phyloP scores from a whole-genome alignment of 345 rosid species.

The Melaleuca quinquenervia region DNA sequence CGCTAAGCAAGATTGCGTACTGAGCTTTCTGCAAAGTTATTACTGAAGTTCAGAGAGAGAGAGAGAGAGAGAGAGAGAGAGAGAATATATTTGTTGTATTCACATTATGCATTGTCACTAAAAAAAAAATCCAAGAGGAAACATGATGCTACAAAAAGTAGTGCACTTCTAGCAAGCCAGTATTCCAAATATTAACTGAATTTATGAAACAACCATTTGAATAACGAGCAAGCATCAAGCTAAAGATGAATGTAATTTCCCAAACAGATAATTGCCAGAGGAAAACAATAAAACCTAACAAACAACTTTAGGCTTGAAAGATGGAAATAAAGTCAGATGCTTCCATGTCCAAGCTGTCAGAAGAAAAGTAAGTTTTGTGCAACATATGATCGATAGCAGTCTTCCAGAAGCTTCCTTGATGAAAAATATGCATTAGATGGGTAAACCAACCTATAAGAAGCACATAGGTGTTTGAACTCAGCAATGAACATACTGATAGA shows the following conservation, averaged over 20 bases:
- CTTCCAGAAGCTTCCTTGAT: neutral
- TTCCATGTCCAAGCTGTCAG: neutral
- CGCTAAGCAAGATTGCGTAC: constrained; percentile 77
- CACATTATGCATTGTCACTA: neutral
- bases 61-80: neutral
- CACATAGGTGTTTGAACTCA: neutral
- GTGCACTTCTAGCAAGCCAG: neutral
- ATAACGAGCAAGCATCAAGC: neutral
- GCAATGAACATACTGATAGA: neutral
- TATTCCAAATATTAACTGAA: neutral
- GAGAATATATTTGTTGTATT: neutral
- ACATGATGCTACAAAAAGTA: neutral
- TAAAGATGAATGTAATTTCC: neutral
- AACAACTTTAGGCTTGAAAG: neutral
- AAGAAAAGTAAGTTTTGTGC: neutral
- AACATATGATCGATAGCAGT: neutral
- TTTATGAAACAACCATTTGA: neutral
- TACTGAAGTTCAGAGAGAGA: neutral
- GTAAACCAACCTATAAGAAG: neutral
- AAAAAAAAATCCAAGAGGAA: neutral
- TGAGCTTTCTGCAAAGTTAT: constrained; percentile 63
- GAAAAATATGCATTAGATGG: neutral
- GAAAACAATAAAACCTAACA: neutral
- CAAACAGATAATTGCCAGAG: neutral
- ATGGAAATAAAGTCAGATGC: neutral